These are phyloP conservation scores for Glomus cerebriforme DNA, from an alignment of 192 early-diverging fungal genomes.

Conservation along the genomic window DNA sequence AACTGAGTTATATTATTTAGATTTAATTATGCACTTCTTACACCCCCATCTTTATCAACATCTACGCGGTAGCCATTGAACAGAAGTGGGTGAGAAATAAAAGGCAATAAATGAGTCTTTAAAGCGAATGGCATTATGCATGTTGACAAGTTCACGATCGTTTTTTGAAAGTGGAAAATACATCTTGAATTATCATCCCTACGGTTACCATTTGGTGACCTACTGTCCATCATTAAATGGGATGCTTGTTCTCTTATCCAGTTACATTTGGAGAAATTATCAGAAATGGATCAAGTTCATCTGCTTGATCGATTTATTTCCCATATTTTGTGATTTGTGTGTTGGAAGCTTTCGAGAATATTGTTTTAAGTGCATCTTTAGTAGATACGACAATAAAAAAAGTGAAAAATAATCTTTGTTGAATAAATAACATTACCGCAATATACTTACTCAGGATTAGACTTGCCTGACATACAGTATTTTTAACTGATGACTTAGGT, in stretches of 20 bases:
- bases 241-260: not conserved
- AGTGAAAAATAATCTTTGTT: not conserved
- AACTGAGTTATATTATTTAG: too few species aligned
- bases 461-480: too few species aligned
- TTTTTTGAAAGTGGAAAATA: not conserved
- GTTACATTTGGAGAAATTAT: not conserved
- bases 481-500: too few species aligned
- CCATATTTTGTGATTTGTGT: not conserved
- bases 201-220: not conserved
- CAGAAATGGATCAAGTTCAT: not conserved
- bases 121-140: not conserved
- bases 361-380: not conserved
- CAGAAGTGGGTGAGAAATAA: too few species aligned
- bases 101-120: conserved; percentile 1
- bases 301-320: not conserved
- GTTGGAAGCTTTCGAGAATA: conserved; percentile 10
- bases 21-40: too few species aligned
- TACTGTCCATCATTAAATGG: not conserved
- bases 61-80: too few species aligned
- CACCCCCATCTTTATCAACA: too few species aligned
- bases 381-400: not conserved
- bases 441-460: too few species aligned
- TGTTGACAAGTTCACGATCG: not conserved
- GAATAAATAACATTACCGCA: not conserved
- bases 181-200: conserved; percentile 14